Evolutionary conservation across 2,329 filamentous ascomycete species (phyloP), one percentile per base, ranked within the genome.

Genomic region (Diaporthe humulicola): DNA sequence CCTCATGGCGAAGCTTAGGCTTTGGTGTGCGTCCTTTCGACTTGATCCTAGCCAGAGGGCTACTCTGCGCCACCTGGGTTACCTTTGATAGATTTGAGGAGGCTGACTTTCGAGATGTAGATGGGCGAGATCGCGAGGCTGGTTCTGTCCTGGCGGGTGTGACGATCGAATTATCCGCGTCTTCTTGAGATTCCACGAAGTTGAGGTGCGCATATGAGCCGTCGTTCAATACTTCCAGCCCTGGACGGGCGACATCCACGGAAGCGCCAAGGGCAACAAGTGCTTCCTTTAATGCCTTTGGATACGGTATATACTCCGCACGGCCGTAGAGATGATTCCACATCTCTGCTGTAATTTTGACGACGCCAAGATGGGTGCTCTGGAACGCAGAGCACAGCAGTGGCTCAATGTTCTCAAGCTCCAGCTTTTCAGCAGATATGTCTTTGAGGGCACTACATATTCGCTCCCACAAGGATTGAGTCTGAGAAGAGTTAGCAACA

Each of bases 321-420:
- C 88, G 84, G 28, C 91, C 91, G 79, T 95, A 95, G 0, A 92
- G 89, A 0, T 83, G 81, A 78, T 95, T 96, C 95, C 95, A 98
- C 76, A 87, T 78, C 33, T 85, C 84, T 50, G 86, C 83, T 25
- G 87, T 84, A 79, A 80, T 86, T 81, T 83, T 91, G 76, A 85
- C 94, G 78, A 86, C 89, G 75, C 81, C 85, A 73, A 80, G 84
- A 79, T 88, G 93, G 82, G 85, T 92, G 85, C 85, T 92, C 77
- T 82, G 88, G 82, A 89, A 93, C 1, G 87, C 89, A 15, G 88
- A 87, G 56, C 86, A 88, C 22, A 93, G 80, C 6, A 93, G 80
- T 3, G 83, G 81, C 77, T 93, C 90, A 3, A 95, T 82, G 1
- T 85, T 81, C 12, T 84, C 85, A 15, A 92, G 85, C 7, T 91